These are phyloP conservation scores for Barbarea vulgaris DNA, from an alignment of 345 rosid species.

Conservation along the genomic window DNA sequence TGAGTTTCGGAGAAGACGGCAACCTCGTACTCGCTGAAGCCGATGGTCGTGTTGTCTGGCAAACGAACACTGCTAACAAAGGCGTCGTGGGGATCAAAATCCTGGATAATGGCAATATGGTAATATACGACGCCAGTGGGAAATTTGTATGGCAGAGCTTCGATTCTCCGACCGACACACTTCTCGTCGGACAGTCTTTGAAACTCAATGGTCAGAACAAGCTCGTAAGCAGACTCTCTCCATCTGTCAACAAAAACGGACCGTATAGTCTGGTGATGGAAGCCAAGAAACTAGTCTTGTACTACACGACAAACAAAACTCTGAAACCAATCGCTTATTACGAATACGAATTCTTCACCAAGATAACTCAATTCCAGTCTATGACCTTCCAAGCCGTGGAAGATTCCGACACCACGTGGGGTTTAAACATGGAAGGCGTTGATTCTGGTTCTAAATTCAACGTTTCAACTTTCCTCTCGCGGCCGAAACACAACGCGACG, in stretches of 20 bases:
- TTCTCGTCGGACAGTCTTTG: constrained; percentile 59
- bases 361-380: neutral
- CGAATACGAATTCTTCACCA: neutral
- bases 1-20: constrained; percentile 53
- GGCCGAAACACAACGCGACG: constrained; percentile 53
- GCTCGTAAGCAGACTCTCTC: constrained; percentile 58
- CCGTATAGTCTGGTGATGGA: constrained; percentile 61
- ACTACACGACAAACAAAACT: constrained; percentile 44
- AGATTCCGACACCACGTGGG: constrained; percentile 39
- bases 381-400: constrained; percentile 34
- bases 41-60: constrained; percentile 64
- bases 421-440: constrained; percentile 17
- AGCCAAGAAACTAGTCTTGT: constrained; percentile 41
- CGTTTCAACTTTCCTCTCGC: constrained; percentile 12
- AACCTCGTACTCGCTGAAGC: constrained; percentile 60
- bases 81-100: constrained; percentile 58
- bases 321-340: constrained; percentile 42
- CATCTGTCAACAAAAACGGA: constrained; percentile 41
- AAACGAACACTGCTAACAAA: constrained; percentile 62
- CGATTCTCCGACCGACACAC: constrained; percentile 62
- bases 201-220: constrained; percentile 37
- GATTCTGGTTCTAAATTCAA: constrained; percentile 21
- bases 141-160: constrained; percentile 65
- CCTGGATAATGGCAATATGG: constrained; percentile 63
- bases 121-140: constrained; percentile 49